Evolutionary conservation across 257 asterid species (phyloP).

Genomic region (Salvia splendens): DNA sequence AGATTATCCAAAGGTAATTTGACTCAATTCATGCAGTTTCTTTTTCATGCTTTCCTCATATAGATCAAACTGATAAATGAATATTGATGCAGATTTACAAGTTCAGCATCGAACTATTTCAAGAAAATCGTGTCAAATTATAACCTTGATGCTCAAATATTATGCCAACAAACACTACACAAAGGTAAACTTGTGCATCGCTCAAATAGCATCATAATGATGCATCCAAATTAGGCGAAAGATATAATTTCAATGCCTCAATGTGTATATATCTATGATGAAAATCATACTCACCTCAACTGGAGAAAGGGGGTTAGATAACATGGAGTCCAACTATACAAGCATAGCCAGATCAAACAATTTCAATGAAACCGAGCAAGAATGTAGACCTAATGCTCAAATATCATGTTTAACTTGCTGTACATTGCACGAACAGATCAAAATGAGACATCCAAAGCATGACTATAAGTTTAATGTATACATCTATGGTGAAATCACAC

Average conservation of each 20-base stretch:
- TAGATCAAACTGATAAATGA: not conserved
- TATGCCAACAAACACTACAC: not conserved
- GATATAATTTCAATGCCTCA: not conserved
- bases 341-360: constrained; percentile 2
- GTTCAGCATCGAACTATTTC: not conserved
- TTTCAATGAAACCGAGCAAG: not conserved
- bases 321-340: not conserved
- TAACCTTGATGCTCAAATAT: not conserved
- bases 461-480: too few species aligned
- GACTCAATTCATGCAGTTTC: too few species aligned
- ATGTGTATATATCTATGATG: not conserved
- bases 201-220: not conserved
- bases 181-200: not conserved
- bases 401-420: not conserved
- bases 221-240: not conserved
- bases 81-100: not conserved
- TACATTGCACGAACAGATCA: not conserved
- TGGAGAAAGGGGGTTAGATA: not conserved
- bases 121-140: not conserved
- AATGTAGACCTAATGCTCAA: not conserved
- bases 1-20: not conserved
- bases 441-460: not conserved
- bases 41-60: not conserved
- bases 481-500: not conserved
- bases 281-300: not conserved